phyloP scores from a whole-genome alignment of 257 asterid genomes.

The Ehretia macrophylla region DNA sequence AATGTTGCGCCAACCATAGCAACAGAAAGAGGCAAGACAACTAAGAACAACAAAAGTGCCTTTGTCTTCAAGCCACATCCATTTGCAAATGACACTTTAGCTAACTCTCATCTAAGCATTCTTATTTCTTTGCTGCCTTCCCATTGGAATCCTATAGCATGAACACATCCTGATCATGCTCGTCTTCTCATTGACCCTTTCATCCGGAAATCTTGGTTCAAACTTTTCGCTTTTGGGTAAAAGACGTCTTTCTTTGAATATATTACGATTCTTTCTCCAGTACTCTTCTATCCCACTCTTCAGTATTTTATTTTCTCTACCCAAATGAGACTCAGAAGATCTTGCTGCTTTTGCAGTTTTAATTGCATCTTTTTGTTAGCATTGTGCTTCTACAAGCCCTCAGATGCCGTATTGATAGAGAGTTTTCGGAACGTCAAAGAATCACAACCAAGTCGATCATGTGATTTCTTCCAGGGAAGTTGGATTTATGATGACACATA shows the following conservation, averaged over 20 bases:
- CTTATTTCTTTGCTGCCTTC: not conserved
- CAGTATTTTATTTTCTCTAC: too few species aligned
- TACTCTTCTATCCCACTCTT: not conserved
- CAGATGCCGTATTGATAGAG: conserved; percentile 15
- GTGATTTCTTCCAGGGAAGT: conserved; percentile 57
- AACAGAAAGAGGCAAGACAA: not conserved
- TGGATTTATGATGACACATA: conserved; percentile 46
- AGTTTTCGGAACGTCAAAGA: not conserved
- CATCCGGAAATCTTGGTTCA: too few species aligned
- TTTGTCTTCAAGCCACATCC: not conserved
- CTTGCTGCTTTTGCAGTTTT: not conserved
- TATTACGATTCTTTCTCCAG: too few species aligned
- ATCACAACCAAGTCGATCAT: conserved; percentile 18
- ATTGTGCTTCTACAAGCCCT: not conserved
- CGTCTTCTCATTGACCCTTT: too few species aligned
- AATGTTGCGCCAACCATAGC: not conserved
- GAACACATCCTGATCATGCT: too few species aligned
- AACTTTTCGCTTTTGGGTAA: too few species aligned
- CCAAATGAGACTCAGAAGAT: conserved; percentile 8
- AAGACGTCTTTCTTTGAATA: too few species aligned
- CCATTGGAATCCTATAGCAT: not conserved
- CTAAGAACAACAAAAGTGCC: not conserved
- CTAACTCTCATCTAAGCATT: not conserved
- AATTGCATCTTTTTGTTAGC: not conserved
- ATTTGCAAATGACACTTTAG: not conserved